Percentiles rank a stretch among this genome's conserved stretches.
These are phyloP conservation scores for Komagataella ulmi DNA, from an alignment of 805 yeast species.

Conservation along the genomic window DNA sequence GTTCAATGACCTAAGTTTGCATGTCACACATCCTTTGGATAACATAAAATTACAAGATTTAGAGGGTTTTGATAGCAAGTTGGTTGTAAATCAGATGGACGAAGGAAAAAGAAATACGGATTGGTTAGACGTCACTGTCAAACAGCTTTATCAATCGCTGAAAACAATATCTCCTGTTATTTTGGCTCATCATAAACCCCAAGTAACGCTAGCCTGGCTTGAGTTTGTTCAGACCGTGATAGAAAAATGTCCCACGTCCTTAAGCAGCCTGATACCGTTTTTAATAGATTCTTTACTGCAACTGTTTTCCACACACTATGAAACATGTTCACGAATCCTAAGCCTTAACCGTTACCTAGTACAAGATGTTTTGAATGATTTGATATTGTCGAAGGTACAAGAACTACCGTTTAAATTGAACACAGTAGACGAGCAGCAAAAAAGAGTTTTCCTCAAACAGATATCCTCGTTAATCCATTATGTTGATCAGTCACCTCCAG, in stretches of 20 bases:
- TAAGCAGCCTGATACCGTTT: conserved; percentile 21
- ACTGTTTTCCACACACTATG: background rate
- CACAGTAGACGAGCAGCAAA: background rate
- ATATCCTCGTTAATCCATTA: background rate
- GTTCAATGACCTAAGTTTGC: conserved; percentile 28
- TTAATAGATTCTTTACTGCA: conserved; percentile 18
- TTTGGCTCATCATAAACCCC: conserved; percentile 14
- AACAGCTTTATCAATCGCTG: conserved; percentile 1
- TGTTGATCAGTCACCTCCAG: background rate
- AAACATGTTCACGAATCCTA: background rate
- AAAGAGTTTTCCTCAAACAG: background rate
- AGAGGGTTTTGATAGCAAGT: background rate
- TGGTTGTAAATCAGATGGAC: background rate
- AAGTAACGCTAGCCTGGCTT: conserved; percentile 19
- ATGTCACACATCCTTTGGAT: conserved; percentile 4
- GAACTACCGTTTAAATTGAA: background rate
- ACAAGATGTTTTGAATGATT: background rate
- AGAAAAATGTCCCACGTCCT: conserved; percentile 18
- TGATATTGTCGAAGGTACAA: background rate
- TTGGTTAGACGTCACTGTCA: conserved; percentile 43
- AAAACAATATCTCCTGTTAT: conserved; percentile 4
- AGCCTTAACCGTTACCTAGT: background rate
- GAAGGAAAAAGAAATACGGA: conserved; percentile 21
- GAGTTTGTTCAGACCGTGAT: conserved; percentile 18
- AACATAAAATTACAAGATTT: background rate